phyloP scores from a whole-genome alignment of 164 flowering plant genomes.

The Dillenia suffruticosa region DNA sequence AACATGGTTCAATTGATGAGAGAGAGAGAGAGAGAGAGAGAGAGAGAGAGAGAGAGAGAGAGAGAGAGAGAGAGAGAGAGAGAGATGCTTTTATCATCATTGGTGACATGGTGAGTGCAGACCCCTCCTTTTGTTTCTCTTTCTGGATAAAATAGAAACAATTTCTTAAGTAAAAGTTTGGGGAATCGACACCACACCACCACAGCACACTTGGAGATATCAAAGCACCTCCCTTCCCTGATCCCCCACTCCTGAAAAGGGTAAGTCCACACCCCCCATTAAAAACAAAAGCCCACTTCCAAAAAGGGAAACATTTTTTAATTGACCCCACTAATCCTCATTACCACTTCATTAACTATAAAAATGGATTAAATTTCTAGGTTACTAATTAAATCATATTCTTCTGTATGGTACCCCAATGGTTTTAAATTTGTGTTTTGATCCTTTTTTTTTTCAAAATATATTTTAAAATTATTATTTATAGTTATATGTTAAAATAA shows the following conservation, averaged over 20 bases:
- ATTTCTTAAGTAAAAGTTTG: background rate
- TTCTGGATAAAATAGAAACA: background rate
- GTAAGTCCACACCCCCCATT: slow-evolving; percentile 7
- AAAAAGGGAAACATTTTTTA: slow-evolving; percentile 5
- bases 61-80: background rate
- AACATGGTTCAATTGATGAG: no score
- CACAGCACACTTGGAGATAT: background rate
- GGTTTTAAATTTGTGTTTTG: no score
- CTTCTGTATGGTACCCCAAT: background rate
- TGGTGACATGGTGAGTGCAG: background rate
- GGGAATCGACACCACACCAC: background rate
- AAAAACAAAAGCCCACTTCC: slow-evolving; percentile 17
- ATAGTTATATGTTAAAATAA: no score
- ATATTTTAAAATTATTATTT: no score
- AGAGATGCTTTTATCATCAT: slow-evolving; percentile 12
- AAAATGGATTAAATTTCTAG: no score
- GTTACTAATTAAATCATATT: background rate
- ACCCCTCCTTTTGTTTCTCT: no score
- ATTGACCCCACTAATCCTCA: background rate
- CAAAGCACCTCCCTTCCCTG: slow-evolving; percentile 6
- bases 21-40: background rate
- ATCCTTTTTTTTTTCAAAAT: no score
- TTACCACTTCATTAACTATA: no score
- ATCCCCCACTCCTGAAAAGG: slow-evolving; percentile 17
- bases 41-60: no score